Evolutionary conservation across 768 basidiomycete genomes (phyloP), one percentile per base, ranked within the genome.

Genomic region (Pleurotus sapidus): DNA sequence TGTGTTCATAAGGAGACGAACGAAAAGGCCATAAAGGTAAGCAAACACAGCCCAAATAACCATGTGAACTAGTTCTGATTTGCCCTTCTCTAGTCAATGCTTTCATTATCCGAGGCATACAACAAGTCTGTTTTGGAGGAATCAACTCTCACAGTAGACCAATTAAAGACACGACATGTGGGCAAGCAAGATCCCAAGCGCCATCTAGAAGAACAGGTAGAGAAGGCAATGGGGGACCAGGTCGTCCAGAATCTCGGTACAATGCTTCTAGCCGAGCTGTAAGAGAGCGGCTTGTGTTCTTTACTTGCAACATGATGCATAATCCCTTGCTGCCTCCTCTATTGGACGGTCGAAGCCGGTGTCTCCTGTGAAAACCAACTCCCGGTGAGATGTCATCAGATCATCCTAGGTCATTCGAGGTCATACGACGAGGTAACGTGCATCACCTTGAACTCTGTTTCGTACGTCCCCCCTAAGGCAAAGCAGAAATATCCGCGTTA

Each of bases 101-200:
- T 98, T 49, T 73, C 84, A 37, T 84, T 99, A 18, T 94, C 97
- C 24, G 88, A 89, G 71, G 87, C 91, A 24, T 99, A 99, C 79
- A 97, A 96, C 73, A 97, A 96, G 73, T 96, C 94, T 0, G 93
- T 99, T 48, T 91, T 96, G 74, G 97, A 98, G 72, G 97, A 98
- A 72, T 89, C 94, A 55, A 98, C 95, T n/a, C 75, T 99, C 55
- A 91, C 93, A 12, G 68, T 88, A 5, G 93, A 98, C 56, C 94
- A 98, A 70, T 81, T 98, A 37, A 97, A 97, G 77, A 98, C 95
- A 49, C 86, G 97, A 63, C 95, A 97, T 72, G 94, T 98, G 64
- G 95, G 95, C 57, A 97, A 96, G 71, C 92, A 95, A 65, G 95
- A 98, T 74, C 97, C 97, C 34, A 99, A 99, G 75, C 85, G 97